Conservation (phyloP, 2,329 filamentous ascomycete species). For the Xylariaceae sp. region DNA sequence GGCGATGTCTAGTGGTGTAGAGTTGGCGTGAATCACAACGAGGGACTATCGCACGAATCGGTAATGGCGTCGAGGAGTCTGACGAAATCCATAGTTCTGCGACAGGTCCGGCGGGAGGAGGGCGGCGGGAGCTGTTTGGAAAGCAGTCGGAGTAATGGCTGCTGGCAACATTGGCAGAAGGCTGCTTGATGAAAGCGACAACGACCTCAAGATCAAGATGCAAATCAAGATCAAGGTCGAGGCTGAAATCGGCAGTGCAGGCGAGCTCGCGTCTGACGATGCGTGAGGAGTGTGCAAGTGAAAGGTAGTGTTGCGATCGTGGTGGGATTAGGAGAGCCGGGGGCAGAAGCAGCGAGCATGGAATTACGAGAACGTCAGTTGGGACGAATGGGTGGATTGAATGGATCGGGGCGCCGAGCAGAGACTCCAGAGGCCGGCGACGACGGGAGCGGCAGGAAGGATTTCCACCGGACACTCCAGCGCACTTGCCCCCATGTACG, state of each 20-base stretch:
- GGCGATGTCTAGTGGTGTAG: slow-evolving; percentile 13
- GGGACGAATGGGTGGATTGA: neutral
- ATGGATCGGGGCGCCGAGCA: no score
- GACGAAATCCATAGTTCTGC: slow-evolving; percentile 32
- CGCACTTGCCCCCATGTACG: no score
- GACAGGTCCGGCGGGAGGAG: slow-evolving; percentile 18
- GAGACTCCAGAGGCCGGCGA: no score
- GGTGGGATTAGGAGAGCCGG: slow-evolving; percentile 6
- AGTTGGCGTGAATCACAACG: slow-evolving; percentile 27
- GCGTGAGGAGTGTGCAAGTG: slow-evolving; percentile 6
- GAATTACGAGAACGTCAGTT: neutral
- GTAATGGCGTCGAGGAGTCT: slow-evolving; percentile 20
- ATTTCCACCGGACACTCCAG: no score
- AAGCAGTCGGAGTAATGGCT: slow-evolving; percentile 12
- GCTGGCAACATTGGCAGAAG: slow-evolving; percentile 29
- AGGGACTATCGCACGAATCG: slow-evolving; percentile 31
- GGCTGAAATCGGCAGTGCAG: no score
- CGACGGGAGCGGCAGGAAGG: no score
- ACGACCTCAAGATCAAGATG: slow-evolving; percentile 7
- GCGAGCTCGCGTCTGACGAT: no score
- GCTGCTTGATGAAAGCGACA: neutral
- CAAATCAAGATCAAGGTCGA: slow-evolving; percentile 7
- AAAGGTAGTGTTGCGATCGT: slow-evolving; percentile 16
- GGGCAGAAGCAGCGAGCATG: slow-evolving; percentile 8
- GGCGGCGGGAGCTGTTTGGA: slow-evolving; percentile 24